Evolutionary conservation across 2,329 filamentous ascomycete species (phyloP), one percentile per base, ranked within the genome.

Genomic region (Salinomyces thailandicus): DNA sequence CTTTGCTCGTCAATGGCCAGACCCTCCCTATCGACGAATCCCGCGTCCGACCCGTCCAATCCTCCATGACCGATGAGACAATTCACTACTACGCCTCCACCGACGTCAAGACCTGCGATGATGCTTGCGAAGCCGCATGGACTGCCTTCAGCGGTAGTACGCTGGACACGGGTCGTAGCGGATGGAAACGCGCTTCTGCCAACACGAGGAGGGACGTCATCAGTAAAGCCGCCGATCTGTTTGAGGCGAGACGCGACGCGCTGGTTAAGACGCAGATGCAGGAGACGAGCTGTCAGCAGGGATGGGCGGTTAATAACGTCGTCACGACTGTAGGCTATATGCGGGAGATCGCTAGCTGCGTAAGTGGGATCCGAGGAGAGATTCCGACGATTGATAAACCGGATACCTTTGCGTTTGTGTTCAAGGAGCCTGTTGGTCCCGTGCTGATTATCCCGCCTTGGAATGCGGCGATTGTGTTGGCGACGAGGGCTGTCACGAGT

Each of bases 261-360:
- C 42, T 59, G 20, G 41, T 58, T 26, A 31, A 46, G 18, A 39
- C 46, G 7, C 54, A 57, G 35, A 49, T 53, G 26, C 37, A 41
- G 18, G 55, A 58, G 33, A 59, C 55, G 8, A 50, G 46, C n/a
- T 59, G 55, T 37, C 24, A 59, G 75, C 40, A 63, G 57, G 15
- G 47, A 14, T 49, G 61, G 51, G 51, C 53, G 16, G 50, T 52
- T 29, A 53, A 52, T 32, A 52, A 55, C 39, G 39, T 51, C 24
- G 68, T 44, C 15, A 41, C 49, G 4, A 44, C 50, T 2, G 47
- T 50, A 5, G 38, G 39, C 11, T 58, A 58, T 28, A 41, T 57
- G 19, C 46, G 49, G 19, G 52, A 55, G 32, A 52, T 53, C 24
- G 51, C 49, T 11, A 49, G 43, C n/a, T 39, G 40, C 13, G 33